phyloP scores from a whole-genome alignment of 75 land plant species.

The Adiantum capillusveneris region DNA sequence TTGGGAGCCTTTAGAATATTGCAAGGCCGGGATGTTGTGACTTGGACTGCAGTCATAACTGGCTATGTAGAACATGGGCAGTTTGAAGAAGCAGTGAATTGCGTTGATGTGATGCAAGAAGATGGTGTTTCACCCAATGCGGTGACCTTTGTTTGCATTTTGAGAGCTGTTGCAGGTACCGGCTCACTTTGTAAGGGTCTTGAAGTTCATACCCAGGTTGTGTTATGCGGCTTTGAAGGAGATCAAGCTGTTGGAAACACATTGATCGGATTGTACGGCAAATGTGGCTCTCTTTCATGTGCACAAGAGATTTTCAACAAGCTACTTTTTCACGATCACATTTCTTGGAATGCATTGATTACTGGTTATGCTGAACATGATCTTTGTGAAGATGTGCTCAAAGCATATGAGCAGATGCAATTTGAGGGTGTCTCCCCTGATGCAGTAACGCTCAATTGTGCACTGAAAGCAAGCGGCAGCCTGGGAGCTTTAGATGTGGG shows the following conservation, averaged over 20 bases:
- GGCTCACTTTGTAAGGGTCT: conserved; percentile 27
- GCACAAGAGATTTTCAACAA: conserved; percentile 39
- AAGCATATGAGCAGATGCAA: conserved; percentile 36
- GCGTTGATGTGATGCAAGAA: conserved; percentile 24
- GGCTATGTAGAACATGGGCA: conserved; percentile 25
- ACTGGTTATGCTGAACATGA: conserved; percentile 34
- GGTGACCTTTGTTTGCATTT: conserved; percentile 14
- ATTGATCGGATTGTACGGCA: conserved; percentile 58
- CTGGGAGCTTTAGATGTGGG: conserved; percentile 43
- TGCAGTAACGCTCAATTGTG: conserved; percentile 45
- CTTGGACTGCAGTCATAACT: conserved; percentile 44
- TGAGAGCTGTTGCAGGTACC: conserved; percentile 31
- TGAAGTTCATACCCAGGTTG: conserved; percentile 40
- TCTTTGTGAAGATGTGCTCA: conserved; percentile 25
- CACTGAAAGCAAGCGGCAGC: conserved; percentile 45
- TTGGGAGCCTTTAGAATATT: conserved; percentile 30
- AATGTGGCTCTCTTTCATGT: conserved; percentile 29
- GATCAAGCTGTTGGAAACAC: conserved; percentile 40
- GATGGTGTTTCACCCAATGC: conserved; percentile 26
- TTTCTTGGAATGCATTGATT: conserved; percentile 62
- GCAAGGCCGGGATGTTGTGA: conserved; percentile 19
- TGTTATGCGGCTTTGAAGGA: conserved; percentile 21
- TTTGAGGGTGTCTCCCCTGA: conserved; percentile 36
- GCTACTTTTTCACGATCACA: conserved; percentile 10
- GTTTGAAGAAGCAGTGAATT: conserved; percentile 20